Evolutionary conservation across 2,329 filamentous ascomycete species (phyloP), one percentile per base, ranked within the genome.

Genomic region (Alternaria incomplexa): DNA sequence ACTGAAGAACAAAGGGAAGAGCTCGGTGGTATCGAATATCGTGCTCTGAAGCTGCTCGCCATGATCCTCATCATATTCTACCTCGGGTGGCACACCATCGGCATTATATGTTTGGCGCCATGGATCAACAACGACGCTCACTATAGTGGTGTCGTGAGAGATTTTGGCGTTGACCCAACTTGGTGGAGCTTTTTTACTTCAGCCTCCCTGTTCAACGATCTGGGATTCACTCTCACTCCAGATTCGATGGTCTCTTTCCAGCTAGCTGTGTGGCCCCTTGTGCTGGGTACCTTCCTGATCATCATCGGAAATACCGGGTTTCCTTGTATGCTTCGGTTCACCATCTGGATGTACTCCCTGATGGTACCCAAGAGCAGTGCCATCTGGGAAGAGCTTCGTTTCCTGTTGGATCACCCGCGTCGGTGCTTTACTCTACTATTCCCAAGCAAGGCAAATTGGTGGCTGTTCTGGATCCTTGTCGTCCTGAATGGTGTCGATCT

Each of bases 101-200:
- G 90, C 0, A 82, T 96, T 40, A 77, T 93, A 26, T 90, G 89
- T 69, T 80, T 97, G 12, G 75, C 93, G 4, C 92, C 93, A 0
- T 99, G 93, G 90, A 97, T 98, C 60, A 76, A 90, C 26, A 82
- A 88, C 22, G 88, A 85, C 46, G 64, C 83, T 0, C 82, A 81
- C 3, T 97, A 92, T 78, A 69, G 83, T 0, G 76, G 46, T 12
- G 62, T 95, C 15, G 87, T 97, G n/a, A 83, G 86, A 2, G 79
- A 77, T 0, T 85, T 83, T 54, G 89, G 88, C 9, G 82, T 92
- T 69, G 89, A 85, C 60, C 88, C 88, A 44, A 86, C 88, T 0
- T 99, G 96, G 96, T 99, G 96, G 91, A 93, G 88, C 0, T 89
- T 99, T 70, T 99, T 95, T 81, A 97, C 93, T 0, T 83, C 93